Evolutionary conservation across 208 protist species (phyloP).

Genomic region (Crithidia bombi): DNA sequence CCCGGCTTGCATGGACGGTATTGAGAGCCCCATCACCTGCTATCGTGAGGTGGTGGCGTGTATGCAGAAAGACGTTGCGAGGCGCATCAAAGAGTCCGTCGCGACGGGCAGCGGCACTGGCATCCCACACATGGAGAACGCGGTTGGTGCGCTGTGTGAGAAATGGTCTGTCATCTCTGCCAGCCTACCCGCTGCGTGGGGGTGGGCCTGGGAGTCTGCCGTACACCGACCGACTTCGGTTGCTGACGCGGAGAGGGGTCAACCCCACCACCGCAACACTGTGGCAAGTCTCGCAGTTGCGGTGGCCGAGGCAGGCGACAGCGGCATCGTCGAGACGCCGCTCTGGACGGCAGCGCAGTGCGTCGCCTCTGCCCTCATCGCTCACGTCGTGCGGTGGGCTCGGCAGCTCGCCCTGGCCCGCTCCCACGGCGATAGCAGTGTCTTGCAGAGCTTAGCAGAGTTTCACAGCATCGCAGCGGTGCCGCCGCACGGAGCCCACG

Average conservation of each 20-base stretch:
- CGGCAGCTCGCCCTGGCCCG: background rate
- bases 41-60: conserved; percentile 3
- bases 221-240: background rate
- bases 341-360: background rate
- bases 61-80: background rate
- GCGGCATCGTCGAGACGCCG: background rate
- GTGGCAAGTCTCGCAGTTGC: background rate
- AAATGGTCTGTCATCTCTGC: conserved; percentile 4
- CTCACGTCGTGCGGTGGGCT: background rate
- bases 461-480: background rate
- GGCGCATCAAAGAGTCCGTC: too few relatives aligned
- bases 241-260: background rate
- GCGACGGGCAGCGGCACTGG: background rate
- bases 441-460: background rate
- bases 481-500: background rate
- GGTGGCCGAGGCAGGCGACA: background rate
- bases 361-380: background rate
- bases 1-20: background rate
- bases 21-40: background rate
- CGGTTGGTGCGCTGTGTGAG: background rate
- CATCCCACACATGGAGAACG: background rate
- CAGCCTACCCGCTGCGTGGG: conserved; percentile 7
- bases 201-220: conserved; percentile 9
- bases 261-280: too few relatives aligned
- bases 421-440: background rate